A percentile compares a stretch with the other conserved stretches of the same genome.
These are phyloP conservation scores for Lentinula raphanica DNA, from an alignment of 768 basidiomycete species.

Conservation along the genomic window DNA sequence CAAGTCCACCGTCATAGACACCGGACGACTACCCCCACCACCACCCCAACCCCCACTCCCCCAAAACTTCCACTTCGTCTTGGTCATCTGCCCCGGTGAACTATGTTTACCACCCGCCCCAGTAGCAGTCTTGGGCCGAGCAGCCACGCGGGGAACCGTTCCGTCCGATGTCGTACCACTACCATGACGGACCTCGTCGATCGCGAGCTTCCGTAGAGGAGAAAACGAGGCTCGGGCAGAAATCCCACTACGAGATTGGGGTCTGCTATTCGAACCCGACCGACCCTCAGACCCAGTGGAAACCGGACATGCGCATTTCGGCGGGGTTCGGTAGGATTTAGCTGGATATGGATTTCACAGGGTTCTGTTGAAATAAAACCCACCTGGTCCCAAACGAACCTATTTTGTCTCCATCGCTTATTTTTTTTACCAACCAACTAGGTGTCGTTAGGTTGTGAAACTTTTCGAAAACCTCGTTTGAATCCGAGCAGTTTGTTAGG, in stretches of 20 bases:
- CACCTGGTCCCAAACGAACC: too few species aligned
- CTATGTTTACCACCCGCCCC: neutral
- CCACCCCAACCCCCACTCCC: too few species aligned
- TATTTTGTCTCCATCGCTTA: too few species aligned
- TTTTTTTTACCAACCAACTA: too few species aligned
- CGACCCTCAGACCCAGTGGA: neutral
- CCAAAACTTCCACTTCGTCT: constrained; percentile 1
- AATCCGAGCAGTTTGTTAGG: too few species aligned
- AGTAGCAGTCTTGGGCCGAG: neutral
- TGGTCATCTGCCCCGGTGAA: neutral
- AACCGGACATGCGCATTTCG: too few species aligned
- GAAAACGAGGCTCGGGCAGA: neutral
- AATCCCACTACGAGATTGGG: neutral
- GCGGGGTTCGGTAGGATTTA: too few species aligned
- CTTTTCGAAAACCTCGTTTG: too few species aligned
- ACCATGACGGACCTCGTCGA: neutral
- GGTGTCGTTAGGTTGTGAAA: too few species aligned
- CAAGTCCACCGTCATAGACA: neutral
- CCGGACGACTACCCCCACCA: neutral
- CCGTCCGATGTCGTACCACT: too few species aligned
- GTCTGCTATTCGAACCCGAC: neutral
- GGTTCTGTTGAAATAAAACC: too few species aligned
- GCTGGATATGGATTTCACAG: too few species aligned
- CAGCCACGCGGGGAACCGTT: neutral
- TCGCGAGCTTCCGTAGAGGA: constrained; percentile 2